A percentile compares a stretch with the other conserved stretches of the same genome.
Evolutionary conservation across 192 early-diverging fungal species (phyloP).

Genomic region (Podila clonocystis): DNA sequence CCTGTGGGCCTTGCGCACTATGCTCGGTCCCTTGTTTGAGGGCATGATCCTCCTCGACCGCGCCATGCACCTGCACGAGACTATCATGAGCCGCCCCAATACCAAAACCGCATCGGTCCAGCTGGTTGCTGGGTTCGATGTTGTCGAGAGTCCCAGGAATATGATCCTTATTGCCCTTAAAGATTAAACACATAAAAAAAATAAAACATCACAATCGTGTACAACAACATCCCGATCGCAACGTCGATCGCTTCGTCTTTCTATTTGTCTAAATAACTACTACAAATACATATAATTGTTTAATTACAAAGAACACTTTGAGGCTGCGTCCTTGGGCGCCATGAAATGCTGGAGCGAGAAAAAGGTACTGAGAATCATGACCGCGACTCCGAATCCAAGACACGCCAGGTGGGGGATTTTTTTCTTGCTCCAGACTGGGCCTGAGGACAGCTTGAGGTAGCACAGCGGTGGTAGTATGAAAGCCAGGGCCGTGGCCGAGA

Average conservation of each 20-base stretch:
- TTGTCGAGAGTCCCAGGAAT: constrained; percentile 69
- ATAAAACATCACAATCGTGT: background rate
- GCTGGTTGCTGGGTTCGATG: constrained; percentile 73
- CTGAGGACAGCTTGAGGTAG: constrained; percentile 77
- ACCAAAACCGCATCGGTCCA: constrained; percentile 40
- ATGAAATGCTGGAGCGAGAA: constrained; percentile 47
- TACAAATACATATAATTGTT: background rate
- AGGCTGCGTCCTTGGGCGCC: constrained; percentile 16
- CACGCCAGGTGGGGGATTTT: constrained; percentile 77
- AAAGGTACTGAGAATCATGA: constrained; percentile 79
- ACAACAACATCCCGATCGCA: too few relatives aligned
- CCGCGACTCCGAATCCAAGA: constrained; percentile 75
- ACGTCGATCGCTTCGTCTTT: too few relatives aligned
- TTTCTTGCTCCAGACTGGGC: constrained; percentile 60
- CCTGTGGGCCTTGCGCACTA: constrained; percentile 83
- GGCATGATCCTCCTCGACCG: constrained; percentile 84
- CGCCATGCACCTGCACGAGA: constrained; percentile 69
- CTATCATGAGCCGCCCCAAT: constrained; percentile 27
- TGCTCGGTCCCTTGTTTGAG: constrained; percentile 81
- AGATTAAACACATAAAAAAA: constrained; percentile 18
- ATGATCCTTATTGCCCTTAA: constrained; percentile 69
- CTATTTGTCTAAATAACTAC: too few relatives aligned
- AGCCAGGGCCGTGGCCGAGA: constrained; percentile 88
- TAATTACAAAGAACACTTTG: constrained; percentile 30
- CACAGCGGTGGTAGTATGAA: constrained; percentile 89